Percentiles rank a stretch among this genome's conserved stretches.
Evolutionary conservation across 225 moss, liverwort and hornwort genomes (phyloP).

Genomic region (Marchantia polymorpha): DNA sequence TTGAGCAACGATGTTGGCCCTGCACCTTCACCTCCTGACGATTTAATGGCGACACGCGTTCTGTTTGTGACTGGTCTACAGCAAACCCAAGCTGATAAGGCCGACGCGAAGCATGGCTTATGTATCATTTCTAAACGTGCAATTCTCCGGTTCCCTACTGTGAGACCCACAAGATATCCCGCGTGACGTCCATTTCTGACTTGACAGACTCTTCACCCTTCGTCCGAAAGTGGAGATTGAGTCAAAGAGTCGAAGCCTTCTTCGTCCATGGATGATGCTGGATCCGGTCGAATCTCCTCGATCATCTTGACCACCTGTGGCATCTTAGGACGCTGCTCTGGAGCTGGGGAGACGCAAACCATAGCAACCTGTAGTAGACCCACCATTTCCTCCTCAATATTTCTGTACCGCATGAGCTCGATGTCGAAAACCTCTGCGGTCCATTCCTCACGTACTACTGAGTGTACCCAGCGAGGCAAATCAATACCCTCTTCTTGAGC

Average conservation of each 20-base stretch:
- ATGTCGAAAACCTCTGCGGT: conserved; percentile 69
- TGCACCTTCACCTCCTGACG: neutral
- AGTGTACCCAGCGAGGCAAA: conserved; percentile 74
- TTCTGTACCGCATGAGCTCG: conserved; percentile 52
- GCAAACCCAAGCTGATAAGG: neutral
- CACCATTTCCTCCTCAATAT: conserved; percentile 74
- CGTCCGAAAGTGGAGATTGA: conserved; percentile 32
- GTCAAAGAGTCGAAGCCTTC: conserved; percentile 32
- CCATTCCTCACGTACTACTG: conserved; percentile 77
- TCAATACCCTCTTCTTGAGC: conserved; percentile 59
- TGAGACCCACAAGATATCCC: neutral
- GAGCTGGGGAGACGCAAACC: conserved; percentile 55
- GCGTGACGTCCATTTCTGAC: neutral
- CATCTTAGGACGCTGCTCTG: conserved; percentile 69
- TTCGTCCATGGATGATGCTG: conserved; percentile 28
- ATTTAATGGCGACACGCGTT: neutral
- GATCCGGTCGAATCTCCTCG: conserved; percentile 39
- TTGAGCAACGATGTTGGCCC: neutral
- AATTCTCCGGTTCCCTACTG: neutral
- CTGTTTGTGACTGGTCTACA: neutral
- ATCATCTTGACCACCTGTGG: conserved; percentile 48
- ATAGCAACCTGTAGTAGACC: conserved; percentile 63
- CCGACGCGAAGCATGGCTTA: neutral
- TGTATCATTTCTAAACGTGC: neutral
- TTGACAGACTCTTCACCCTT: neutral